A percentile compares a stretch with the other conserved stretches of the same genome.
Conservation (phyloP, 2,329 filamentous ascomycete species). For the Immersiporthe knoxdaviesiana region DNA sequence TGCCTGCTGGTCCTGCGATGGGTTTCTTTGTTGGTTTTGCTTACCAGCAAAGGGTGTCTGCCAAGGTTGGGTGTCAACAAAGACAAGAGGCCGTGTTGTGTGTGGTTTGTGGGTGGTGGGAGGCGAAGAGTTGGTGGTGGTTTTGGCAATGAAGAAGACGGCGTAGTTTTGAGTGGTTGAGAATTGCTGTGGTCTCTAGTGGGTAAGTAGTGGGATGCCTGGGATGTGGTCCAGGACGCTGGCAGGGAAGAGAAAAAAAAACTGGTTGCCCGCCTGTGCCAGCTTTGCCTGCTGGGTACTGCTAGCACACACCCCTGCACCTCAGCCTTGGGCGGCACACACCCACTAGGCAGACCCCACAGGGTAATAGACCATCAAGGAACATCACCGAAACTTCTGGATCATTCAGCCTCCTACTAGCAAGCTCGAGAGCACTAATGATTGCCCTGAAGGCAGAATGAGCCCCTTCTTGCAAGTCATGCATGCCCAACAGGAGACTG, state of each 20-base stretch:
- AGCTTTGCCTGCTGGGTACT: slow-evolving; percentile 10
- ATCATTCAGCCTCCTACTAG: slow-evolving; percentile 3
- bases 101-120: no score
- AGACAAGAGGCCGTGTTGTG: slow-evolving; percentile 4
- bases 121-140: slow-evolving; percentile 10
- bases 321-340: neutral
- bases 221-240: neutral
- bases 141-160: slow-evolving; percentile 1
- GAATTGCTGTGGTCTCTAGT: slow-evolving; percentile 3
- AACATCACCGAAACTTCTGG: slow-evolving; percentile 17
- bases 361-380: slow-evolving; percentile 4
- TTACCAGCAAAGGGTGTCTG: slow-evolving; percentile 6
- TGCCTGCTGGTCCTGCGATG: neutral
- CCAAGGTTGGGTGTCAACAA: slow-evolving; percentile 6
- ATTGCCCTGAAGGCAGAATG: neutral
- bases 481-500: neutral
- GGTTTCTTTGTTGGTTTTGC: neutral
- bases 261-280: slow-evolving; percentile 17
- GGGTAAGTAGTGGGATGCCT: slow-evolving; percentile 5
- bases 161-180: neutral
- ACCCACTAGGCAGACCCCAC: slow-evolving; percentile 1
- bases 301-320: slow-evolving; percentile 12
- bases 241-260: slow-evolving; percentile 10
- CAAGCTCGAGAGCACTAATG: neutral
- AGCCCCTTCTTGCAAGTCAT: neutral